Percentiles rank a stretch among this genome's conserved stretches.
These are phyloP conservation scores for Plasmodium sp. DNA, from an alignment of 169 alveolate species.

Conservation along the genomic window DNA sequence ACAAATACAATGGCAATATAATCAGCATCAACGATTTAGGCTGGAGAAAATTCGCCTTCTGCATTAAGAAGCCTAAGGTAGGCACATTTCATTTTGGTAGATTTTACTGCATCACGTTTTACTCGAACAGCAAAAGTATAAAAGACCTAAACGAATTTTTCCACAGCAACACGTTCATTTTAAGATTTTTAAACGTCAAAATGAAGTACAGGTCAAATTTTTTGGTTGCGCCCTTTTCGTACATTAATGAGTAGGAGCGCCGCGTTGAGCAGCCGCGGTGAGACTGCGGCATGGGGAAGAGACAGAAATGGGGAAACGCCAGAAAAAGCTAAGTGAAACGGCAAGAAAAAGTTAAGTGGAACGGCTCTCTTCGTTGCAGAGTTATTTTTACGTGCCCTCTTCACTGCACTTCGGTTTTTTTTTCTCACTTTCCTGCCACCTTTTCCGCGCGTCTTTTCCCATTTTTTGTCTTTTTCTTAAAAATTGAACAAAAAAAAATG, in stretches of 20 bases:
- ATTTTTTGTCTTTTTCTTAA: not conserved
- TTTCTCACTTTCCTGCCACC: not conserved
- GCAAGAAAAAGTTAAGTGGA: not conserved
- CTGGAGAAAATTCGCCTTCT: constrained; percentile 75
- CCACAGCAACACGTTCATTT: constrained; percentile 81
- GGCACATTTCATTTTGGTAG: constrained; percentile 87
- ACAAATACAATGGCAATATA: constrained; percentile 70
- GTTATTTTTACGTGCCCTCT: not conserved
- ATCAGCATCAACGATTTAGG: constrained; percentile 71
- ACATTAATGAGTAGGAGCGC: constrained; percentile 76
- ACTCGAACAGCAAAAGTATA: constrained; percentile 82
- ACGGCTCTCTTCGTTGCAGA: not conserved
- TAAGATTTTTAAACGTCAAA: constrained; percentile 81
- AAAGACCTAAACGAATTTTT: constrained; percentile 82
- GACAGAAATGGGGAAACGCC: not conserved
- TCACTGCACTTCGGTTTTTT: not conserved
- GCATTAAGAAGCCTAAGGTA: constrained; percentile 84
- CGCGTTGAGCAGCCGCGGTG: not conserved
- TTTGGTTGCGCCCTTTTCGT: constrained; percentile 83
- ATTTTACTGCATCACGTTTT: constrained; percentile 83
- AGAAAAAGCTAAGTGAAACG: not conserved
- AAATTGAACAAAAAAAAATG: not conserved
- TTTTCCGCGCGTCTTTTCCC: not conserved
- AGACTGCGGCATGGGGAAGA: not conserved
- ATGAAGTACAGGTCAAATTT: constrained; percentile 86